These are phyloP conservation scores for Kluyveromyces sp. DNA, from an alignment of 1,139 yeast genomes.

Conservation along the genomic window DNA sequence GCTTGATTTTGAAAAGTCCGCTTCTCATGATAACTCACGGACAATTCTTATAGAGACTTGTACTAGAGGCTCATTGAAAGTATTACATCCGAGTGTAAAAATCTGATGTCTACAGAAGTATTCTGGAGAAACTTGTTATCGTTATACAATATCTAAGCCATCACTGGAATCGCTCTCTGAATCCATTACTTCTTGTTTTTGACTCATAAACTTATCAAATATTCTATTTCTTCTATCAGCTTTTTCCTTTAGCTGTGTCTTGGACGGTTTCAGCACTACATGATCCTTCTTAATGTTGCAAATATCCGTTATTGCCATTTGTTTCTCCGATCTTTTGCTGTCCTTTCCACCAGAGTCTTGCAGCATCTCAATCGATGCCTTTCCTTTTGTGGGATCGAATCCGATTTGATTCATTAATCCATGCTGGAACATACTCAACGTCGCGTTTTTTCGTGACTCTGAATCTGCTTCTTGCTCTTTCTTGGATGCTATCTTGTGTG, in stretches of 20 bases:
- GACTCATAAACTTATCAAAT: conserved; percentile 14
- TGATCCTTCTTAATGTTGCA: conserved; percentile 31
- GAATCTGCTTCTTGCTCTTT: conserved; percentile 13
- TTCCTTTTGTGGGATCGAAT: conserved; percentile 43
- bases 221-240: conserved; percentile 24
- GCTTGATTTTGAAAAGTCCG: conserved; percentile 9
- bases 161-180: conserved; percentile 7
- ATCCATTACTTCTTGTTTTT: conserved; percentile 14
- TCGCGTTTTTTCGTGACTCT: conserved; percentile 11
- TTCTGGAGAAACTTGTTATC: neutral
- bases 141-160: conserved; percentile 34
- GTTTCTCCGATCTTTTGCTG: conserved; percentile 16
- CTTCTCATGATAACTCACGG: neutral
- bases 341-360: conserved; percentile 15
- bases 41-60: neutral
- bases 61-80: conserved; percentile 2
- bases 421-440: conserved; percentile 35
- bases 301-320: conserved; percentile 27
- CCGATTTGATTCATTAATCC: conserved; percentile 41
- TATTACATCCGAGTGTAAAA: neutral
- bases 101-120: neutral
- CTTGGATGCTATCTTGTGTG: conserved; percentile 21
- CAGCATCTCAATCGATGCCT: conserved; percentile 20
- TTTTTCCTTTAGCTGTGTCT: conserved; percentile 24
- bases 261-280: conserved; percentile 30